Conservation (phyloP, 352 stramenopile species). For the Globisporangium middletonii region DNA sequence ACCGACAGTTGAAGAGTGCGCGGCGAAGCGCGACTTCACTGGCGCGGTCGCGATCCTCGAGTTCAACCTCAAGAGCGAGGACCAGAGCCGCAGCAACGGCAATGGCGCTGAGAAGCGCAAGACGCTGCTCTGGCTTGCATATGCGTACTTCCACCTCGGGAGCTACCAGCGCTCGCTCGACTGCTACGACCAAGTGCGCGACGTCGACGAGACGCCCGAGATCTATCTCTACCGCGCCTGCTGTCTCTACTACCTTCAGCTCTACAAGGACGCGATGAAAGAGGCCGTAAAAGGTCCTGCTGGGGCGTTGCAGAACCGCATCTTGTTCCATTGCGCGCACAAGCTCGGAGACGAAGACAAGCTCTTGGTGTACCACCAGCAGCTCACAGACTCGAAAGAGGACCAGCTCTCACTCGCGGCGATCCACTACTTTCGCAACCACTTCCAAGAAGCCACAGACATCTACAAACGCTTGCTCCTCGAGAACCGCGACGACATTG, state of each 20-base stretch:
- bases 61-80: slow-evolving; percentile 90
- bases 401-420: slow-evolving; percentile 95
- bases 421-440: slow-evolving; percentile 93
- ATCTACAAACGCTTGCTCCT: slow-evolving; percentile 96
- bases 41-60: slow-evolving; percentile 92
- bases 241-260: slow-evolving; percentile 93
- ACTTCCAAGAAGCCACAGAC: slow-evolving; percentile 94
- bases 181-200: slow-evolving; percentile 80
- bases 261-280: slow-evolving; percentile 87
- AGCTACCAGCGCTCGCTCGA: slow-evolving; percentile 93
- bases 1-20: slow-evolving; percentile 67
- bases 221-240: slow-evolving; percentile 88
- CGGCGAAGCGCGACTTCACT: slow-evolving; percentile 89
- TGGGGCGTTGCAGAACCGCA: slow-evolving; percentile 84
- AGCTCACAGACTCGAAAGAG: slow-evolving; percentile 89
- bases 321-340: slow-evolving; percentile 94
- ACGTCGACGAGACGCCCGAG: slow-evolving; percentile 56
- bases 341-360: slow-evolving; percentile 93
- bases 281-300: slow-evolving; percentile 56
- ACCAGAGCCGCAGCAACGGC: slow-evolving; percentile 22
- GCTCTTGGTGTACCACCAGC: slow-evolving; percentile 92
- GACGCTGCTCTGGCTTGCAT: slow-evolving; percentile 91
- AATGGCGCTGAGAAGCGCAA: slow-evolving; percentile 44
- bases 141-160: slow-evolving; percentile 92
- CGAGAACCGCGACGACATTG: slow-evolving; percentile 94